Conservation (phyloP, 2,329 filamentous ascomycete genomes). For the Monosporascus sp. region DNA sequence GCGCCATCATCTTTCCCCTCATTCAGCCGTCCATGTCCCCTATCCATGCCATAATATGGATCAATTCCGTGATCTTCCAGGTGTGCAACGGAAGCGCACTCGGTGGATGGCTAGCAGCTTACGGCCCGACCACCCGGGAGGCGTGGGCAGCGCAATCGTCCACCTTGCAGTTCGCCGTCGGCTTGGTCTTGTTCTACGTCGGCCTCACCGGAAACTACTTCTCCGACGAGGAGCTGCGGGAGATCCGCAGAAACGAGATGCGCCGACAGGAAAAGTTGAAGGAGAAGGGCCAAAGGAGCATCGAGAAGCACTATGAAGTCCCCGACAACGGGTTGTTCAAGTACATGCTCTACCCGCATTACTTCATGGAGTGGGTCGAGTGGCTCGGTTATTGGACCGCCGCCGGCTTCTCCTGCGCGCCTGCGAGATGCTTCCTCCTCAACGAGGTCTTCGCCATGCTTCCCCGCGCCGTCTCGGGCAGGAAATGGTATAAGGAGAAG, state of each 20-base stretch:
- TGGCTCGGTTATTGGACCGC: conserved; percentile 87
- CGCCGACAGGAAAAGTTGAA: conserved; percentile 47
- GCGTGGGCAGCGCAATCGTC: conserved; percentile 41
- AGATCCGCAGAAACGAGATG: conserved; percentile 71
- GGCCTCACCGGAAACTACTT: conserved; percentile 78
- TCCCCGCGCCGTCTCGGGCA: conserved; percentile 75
- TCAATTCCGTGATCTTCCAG: conserved; percentile 67
- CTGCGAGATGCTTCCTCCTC: conserved; percentile 74
- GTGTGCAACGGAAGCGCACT: conserved; percentile 73
- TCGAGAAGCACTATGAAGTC: conserved; percentile 82
- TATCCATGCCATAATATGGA: conserved; percentile 67
- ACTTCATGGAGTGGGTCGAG: conserved; percentile 94
- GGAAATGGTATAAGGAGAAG: conserved; percentile 78
- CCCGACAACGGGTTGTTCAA: conserved; percentile 79
- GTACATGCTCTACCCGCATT: conserved; percentile 85
- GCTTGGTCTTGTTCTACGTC: conserved; percentile 69
- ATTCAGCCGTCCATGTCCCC: conserved; percentile 91
- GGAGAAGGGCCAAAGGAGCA: conserved; percentile 36
- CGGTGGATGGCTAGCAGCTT: conserved; percentile 76
- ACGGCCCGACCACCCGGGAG: conserved; percentile 60
- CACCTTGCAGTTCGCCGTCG: conserved; percentile 49
- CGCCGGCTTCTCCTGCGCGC: conserved; percentile 61
- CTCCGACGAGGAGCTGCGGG: conserved; percentile 84
- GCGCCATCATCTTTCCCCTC: conserved; percentile 76
- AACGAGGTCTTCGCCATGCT: conserved; percentile 91